Base-by-base conservation (phyloP, 345 rosid species). In the Moricandia arvensis region DNA sequence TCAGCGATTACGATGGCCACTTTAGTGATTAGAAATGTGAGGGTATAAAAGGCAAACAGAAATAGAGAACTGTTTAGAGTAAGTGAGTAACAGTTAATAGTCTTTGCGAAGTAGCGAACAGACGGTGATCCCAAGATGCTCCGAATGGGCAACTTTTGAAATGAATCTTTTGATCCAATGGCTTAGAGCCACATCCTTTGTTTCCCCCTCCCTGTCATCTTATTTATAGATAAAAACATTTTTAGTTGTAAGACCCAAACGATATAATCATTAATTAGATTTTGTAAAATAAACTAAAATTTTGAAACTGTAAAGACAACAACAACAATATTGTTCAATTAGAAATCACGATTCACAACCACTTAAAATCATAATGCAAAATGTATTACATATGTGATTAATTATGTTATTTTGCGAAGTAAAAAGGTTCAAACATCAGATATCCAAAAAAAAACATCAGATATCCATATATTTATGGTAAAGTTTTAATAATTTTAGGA, bases 41-140 rank as follows among this genome's bases (percentile, higher is more conserved):
- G 31, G 47, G 16, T 47, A 47, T 47, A 6, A 47, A 47, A 47
- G 74, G 63, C 17, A 47, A 47, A 47, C 3, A 47, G 53, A n/a
- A 47, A 26, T 30, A 53, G 35, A 62, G 3, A 35, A 62, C 58
- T 53, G 69, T 29, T 60, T 62, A 69, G 33, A 4, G 71, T 11
- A 66, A 68, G 57, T 49, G 53, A 47, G 53, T 47, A 47, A 47
- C 53, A 65, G 80, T 78, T 45, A 24, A 59, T 38, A 67, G 77
- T 29, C 78, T 78, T 78, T 78, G 81, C 73, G 78, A 78, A 67
- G 81, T 67, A 73, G 78, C 81, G 81, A 78, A 78, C 74, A 67
- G 81, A 72, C 81, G 33, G 18, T 47, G 78, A 78, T 78, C 81
- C 77, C 73, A 78, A 78, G 77, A 73, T 78, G 77, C 69, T 73